Base-by-base conservation (phyloP, 768 basidiomycete species). In the Lactifluus subvellereus region DNA sequence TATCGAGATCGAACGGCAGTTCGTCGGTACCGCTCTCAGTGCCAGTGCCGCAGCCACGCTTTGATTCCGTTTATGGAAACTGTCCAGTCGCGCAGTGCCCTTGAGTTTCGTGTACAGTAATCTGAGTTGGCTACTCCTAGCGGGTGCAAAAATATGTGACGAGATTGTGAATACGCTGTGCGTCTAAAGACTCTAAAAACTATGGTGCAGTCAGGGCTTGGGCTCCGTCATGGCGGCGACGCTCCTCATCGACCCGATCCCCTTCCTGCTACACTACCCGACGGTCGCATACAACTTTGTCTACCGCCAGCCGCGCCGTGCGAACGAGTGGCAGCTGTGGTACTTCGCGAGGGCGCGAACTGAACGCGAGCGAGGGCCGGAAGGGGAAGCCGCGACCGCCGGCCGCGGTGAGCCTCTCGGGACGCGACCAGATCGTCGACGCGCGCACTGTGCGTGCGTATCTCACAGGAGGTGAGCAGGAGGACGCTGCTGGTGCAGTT, bases 111-210 rank as follows among this genome's bases (percentile, higher is more conserved):
- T 97, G 74, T 97, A 98, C 5, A 95, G 71, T 98, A 95, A 69
- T 98, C 95, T 0, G 93, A 85, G 69, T 96, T 98, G 33, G 97
- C 96, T 6, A 96, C 84, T 0, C 91, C 89, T 0, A 87, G 80
- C 1, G 90, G 80, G 71, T 99, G 97, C 0, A 99, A 79, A 99
- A 82, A 73, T 98, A 99, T 1, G 91, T 91, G 35, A 91, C 94
- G 57, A 99, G 87, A 71, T 95, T 94, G 66, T 94, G 89, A 60
- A 98, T 97, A 2, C 95, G 81, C 71, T 98, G 97, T 0, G 96
- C 94, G 67, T n/a, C n/a, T n/a, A n/a, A n/a, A n/a, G n/a, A n/a
- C n/a, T 97, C 97, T 42, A 99, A 84, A 75, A 94, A 98, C 95
- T 98, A 62, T 7, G 30, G 30, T 60, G 13, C 27, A 54, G 53